phyloP scores from a whole-genome alignment of 257 asterid species.

The Scutellaria barbata region DNA sequence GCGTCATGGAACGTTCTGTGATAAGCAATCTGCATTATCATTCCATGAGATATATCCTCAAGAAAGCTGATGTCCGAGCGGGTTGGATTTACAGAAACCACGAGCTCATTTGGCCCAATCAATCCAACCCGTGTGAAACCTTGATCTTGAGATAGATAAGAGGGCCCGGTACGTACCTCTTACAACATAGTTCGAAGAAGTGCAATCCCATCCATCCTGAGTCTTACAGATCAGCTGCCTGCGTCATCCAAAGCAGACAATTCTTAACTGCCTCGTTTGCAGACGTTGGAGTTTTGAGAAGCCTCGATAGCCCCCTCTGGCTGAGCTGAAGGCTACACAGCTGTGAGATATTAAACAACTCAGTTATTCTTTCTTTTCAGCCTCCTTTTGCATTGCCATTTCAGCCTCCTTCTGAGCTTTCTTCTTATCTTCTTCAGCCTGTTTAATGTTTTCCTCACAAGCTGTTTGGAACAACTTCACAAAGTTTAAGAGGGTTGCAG shows the following conservation, averaged over 20 bases:
- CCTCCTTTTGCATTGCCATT: constrained; percentile 65
- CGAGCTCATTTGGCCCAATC: constrained; percentile 30
- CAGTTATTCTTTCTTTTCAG: constrained; percentile 62
- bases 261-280: constrained; percentile 42
- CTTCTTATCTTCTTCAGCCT: constrained; percentile 89
- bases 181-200: constrained; percentile 34
- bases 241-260: constrained; percentile 42
- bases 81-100: constrained; percentile 35
- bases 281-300: constrained; percentile 43
- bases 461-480: constrained; percentile 89
- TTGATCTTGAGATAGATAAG: constrained; percentile 29
- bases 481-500: constrained; percentile 87
- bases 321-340: constrained; percentile 24
- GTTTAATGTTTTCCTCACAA: constrained; percentile 88
- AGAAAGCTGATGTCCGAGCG: constrained; percentile 30
- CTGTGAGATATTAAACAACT: constrained; percentile 38
- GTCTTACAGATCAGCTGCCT: constrained; percentile 33
- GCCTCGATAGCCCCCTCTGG: constrained; percentile 49
- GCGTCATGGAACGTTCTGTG: constrained; percentile 35
- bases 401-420: constrained; percentile 89
- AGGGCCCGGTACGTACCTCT: constrained; percentile 34
- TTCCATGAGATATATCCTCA: constrained; percentile 36
- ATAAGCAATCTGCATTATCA: constrained; percentile 40
- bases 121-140: constrained; percentile 29
- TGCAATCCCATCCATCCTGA: constrained; percentile 24